These are phyloP conservation scores for Trichoderma gracile DNA, from an alignment of 2,329 filamentous ascomycete species.

Conservation along the genomic window DNA sequence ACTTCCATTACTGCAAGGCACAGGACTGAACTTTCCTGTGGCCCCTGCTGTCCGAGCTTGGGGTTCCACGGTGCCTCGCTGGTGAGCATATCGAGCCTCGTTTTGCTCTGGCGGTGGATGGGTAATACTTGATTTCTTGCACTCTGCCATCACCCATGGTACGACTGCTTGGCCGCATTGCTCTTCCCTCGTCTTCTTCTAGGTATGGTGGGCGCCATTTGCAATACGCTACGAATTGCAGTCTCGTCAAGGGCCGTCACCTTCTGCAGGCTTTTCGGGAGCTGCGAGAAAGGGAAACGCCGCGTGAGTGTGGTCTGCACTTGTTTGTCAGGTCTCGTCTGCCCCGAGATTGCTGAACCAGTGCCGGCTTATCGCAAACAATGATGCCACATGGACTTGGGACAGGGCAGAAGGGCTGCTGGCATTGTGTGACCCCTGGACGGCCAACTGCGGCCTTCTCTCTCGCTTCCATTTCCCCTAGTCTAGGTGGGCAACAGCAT, in stretches of 20 bases:
- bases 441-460: not conserved
- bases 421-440: not conserved
- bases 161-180: conserved; percentile 2
- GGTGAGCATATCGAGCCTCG: not conserved
- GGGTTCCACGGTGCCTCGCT: conserved; percentile 1
- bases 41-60: not conserved
- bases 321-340: conserved; percentile 10
- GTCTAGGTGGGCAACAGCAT: not conserved
- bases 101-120: not conserved
- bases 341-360: not conserved
- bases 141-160: not conserved
- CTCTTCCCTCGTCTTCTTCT: not conserved
- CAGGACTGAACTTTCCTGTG: not conserved
- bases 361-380: conserved; percentile 18
- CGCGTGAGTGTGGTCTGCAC: not conserved
- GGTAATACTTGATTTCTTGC: not conserved
- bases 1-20: not conserved
- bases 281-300: not conserved
- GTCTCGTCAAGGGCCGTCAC: too few species aligned
- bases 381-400: conserved; percentile 1
- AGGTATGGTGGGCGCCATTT: not conserved
- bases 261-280: not conserved
- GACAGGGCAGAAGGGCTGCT: not conserved
- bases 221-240: too few species aligned
- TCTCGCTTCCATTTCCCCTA: not conserved